phyloP scores from a whole-genome alignment of 2,329 filamentous ascomycete species.

The Botrytis deweyae region DNA sequence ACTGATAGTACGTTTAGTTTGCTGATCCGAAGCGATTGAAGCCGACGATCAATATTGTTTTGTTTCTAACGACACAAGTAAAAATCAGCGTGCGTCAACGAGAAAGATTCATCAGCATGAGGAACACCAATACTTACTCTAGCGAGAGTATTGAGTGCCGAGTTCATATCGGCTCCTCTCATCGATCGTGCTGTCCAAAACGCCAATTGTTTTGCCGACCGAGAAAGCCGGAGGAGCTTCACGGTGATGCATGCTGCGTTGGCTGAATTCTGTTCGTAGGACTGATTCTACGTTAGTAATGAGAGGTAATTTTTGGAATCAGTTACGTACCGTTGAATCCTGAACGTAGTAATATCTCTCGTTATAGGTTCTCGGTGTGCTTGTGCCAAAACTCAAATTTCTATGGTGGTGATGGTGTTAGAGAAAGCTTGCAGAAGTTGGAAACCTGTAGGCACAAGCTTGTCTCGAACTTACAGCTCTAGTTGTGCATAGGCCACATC shows the following conservation, averaged over 20 bases:
- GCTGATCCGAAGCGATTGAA: background rate
- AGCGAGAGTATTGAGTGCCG: background rate
- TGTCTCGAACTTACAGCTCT: background rate
- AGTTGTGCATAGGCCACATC: background rate
- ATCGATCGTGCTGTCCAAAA: background rate
- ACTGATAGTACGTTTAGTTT: background rate
- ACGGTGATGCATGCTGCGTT: background rate
- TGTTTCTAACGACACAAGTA: background rate
- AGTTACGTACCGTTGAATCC: background rate
- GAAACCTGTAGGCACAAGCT: background rate
- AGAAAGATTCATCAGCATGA: background rate
- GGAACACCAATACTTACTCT: background rate
- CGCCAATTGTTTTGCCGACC: background rate
- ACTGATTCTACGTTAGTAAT: background rate
- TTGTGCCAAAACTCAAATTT: background rate
- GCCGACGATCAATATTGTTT: background rate
- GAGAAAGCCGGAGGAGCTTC: background rate
- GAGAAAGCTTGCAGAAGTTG: background rate
- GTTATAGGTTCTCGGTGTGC: background rate
- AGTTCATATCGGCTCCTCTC: background rate
- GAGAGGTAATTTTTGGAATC: background rate
- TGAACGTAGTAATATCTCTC: background rate
- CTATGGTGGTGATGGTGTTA: background rate
- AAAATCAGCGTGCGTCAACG: background rate
- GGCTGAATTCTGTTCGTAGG: too few relatives aligned